Evolutionary conservation across 2,329 filamentous ascomycete species (phyloP).

Genomic region (Trichoderma brevicompactum): DNA sequence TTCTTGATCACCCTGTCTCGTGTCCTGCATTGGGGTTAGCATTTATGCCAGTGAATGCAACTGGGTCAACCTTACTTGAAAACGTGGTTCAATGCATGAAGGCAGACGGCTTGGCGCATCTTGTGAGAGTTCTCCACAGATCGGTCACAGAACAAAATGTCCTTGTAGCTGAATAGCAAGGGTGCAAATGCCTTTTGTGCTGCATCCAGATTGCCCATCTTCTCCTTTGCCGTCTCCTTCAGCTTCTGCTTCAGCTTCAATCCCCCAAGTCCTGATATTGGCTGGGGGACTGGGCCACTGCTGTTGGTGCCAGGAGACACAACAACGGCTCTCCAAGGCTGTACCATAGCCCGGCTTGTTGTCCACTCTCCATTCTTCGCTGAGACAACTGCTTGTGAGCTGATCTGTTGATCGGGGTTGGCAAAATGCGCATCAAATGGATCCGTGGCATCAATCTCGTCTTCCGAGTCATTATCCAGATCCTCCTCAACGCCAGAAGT

Average conservation of each 20-base stretch:
- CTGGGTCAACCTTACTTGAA: constrained; percentile 66
- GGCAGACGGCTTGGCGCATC: constrained; percentile 72
- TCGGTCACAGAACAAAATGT: constrained; percentile 76
- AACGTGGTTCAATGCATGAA: constrained; percentile 90
- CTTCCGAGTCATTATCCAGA: constrained; percentile 49
- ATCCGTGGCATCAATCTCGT: constrained; percentile 62
- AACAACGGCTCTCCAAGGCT: constrained; percentile 54
- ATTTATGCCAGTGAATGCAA: not conserved
- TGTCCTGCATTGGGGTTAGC: constrained; percentile 56
- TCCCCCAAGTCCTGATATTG: constrained; percentile 47
- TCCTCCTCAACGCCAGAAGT: constrained; percentile 35
- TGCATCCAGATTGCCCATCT: constrained; percentile 61
- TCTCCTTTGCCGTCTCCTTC: constrained; percentile 55
- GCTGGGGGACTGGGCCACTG: constrained; percentile 39
- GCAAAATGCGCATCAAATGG: constrained; percentile 84
- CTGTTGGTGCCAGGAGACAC: constrained; percentile 50
- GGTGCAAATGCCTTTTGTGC: constrained; percentile 69
- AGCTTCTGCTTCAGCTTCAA: constrained; percentile 74
- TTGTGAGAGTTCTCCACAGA: constrained; percentile 69
- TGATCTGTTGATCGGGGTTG: constrained; percentile 63
- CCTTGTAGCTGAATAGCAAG: constrained; percentile 79
- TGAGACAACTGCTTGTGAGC: constrained; percentile 58
- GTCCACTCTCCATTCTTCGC: constrained; percentile 57
- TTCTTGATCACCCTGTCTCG: constrained; percentile 92
- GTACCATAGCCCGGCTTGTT: constrained; percentile 51